Conservation (phyloP, 305 asterid species). For the Solanum hybrid region DNA sequence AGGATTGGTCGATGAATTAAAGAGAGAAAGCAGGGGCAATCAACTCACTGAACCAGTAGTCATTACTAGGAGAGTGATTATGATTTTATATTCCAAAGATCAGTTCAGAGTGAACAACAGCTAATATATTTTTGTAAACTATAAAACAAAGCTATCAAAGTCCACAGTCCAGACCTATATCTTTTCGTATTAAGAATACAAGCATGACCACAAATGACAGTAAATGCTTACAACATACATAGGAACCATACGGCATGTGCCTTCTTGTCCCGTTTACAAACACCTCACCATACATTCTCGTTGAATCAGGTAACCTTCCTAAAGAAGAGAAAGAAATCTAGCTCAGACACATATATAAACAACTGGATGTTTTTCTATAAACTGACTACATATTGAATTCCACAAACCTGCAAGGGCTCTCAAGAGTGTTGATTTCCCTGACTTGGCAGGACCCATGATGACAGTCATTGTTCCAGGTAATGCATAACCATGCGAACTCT, state of each 20-base stretch:
- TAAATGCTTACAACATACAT: slow-evolving; percentile 43
- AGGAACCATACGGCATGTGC: slow-evolving; percentile 71
- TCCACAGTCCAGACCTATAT: not conserved
- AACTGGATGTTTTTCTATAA: not conserved
- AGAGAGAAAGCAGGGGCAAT: not conserved
- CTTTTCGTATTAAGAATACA: not conserved
- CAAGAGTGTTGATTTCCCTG: slow-evolving; percentile 94
- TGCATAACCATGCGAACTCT: slow-evolving; percentile 92
- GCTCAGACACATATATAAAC: slow-evolving; percentile 1
- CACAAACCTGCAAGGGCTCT: slow-evolving; percentile 85
- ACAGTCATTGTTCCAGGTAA: slow-evolving; percentile 97
- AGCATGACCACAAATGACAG: not conserved
- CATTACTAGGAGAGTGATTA: not conserved
- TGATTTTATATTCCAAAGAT: not conserved
- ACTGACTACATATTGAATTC: slow-evolving; percentile 2
- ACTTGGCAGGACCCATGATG: slow-evolving; percentile 97
- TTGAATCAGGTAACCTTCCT: slow-evolving; percentile 83
- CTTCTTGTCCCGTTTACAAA: slow-evolving; percentile 72
- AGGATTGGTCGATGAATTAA: not conserved
- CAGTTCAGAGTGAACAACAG: not conserved
- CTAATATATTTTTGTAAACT: not conserved
- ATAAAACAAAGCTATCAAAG: not conserved
- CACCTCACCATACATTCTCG: slow-evolving; percentile 83
- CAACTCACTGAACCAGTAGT: not conserved
- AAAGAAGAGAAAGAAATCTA: slow-evolving; percentile 17